phyloP scores from a whole-genome alignment of 2,329 filamentous ascomycete genomes.

The Xylariaceae sp. region DNA sequence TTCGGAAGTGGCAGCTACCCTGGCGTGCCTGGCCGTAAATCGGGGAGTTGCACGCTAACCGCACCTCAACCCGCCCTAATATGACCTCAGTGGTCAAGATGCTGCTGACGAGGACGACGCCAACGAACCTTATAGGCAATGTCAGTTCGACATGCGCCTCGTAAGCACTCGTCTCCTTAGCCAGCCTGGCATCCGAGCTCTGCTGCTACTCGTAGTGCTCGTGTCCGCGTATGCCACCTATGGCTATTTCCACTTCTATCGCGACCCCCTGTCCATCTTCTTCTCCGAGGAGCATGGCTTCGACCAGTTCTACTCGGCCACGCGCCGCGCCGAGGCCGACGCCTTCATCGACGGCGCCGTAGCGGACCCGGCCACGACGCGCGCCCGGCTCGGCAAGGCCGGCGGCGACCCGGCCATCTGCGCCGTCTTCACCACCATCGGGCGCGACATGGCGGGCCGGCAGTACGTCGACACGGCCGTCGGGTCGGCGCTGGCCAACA shows the following conservation, averaged over 20 bases:
- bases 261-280: constrained; percentile 25
- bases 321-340: constrained; percentile 22
- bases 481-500: constrained; percentile 23
- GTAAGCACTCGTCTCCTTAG: constrained; percentile 10
- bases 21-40: no score
- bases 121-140: no score
- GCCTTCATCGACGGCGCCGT: constrained; percentile 17
- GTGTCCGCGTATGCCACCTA: constrained; percentile 20
- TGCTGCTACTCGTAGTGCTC: constrained; percentile 17
- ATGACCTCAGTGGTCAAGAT: no score
- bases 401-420: constrained; percentile 18
- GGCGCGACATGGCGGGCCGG: constrained; percentile 18
- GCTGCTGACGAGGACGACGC: no score
- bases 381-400: constrained; percentile 14
- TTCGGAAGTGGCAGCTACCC: no score
- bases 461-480: constrained; percentile 26
- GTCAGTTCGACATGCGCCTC: no score
- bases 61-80: no score
- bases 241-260: constrained; percentile 23
- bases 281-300: constrained; percentile 25
- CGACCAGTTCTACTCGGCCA: constrained; percentile 22
- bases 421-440: constrained; percentile 22
- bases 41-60: no score
- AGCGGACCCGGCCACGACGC: constrained; percentile 9
- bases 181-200: constrained; percentile 20